These are phyloP conservation scores for Pulveroboletus sp. DNA, from an alignment of 768 basidiomycete species.

Conservation along the genomic window DNA sequence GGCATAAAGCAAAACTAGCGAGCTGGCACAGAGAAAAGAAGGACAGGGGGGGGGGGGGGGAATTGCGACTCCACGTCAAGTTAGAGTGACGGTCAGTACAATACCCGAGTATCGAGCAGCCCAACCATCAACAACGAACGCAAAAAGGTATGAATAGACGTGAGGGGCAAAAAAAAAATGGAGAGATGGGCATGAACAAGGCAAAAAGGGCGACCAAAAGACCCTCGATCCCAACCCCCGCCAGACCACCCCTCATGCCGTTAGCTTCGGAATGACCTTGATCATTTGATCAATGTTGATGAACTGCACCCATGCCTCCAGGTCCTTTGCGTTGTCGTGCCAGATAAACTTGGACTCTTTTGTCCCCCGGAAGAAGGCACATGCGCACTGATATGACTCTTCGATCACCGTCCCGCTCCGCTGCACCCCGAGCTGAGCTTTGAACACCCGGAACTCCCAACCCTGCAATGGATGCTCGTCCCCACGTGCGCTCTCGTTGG, in stretches of 20 bases:
- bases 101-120: constrained; percentile 3
- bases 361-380: constrained; percentile 70
- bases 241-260: constrained; percentile 39
- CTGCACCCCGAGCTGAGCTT: constrained; percentile 64
- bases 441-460: constrained; percentile 86
- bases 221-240: neutral
- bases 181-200: too few relatives aligned
- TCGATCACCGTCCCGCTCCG: constrained; percentile 48
- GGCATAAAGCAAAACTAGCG: neutral
- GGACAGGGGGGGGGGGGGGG: too few relatives aligned
- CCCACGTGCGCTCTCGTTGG: constrained; percentile 54
- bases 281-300: constrained; percentile 79
- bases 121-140: neutral
- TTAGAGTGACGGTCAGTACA: constrained; percentile 3
- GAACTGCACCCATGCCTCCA: constrained; percentile 81
- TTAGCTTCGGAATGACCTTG: constrained; percentile 71
- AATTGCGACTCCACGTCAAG: neutral
- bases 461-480: constrained; percentile 68
- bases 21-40: neutral
- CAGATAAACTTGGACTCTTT: constrained; percentile 65
- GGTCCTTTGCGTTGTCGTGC: constrained; percentile 59
- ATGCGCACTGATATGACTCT: constrained; percentile 72
- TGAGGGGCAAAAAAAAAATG: neutral
- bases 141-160: neutral
- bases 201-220: neutral